Evolutionary conservation across 2,329 filamentous ascomycete species (phyloP).

Genomic region (Cladosporium sp.): DNA sequence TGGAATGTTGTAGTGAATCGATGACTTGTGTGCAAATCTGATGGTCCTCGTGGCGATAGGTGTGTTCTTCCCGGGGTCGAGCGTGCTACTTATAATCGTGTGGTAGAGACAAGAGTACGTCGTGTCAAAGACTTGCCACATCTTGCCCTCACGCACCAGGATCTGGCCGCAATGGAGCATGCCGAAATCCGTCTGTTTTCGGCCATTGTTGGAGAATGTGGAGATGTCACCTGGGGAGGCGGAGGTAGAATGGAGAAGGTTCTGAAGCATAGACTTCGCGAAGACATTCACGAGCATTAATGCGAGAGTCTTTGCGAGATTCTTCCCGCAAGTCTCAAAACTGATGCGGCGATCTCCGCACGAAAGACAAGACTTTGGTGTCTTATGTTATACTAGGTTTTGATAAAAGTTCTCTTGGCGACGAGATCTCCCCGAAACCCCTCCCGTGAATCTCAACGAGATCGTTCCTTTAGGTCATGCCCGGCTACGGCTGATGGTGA

Average conservation of each 20-base stretch:
- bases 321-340: constrained; percentile 5
- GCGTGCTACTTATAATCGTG: background rate
- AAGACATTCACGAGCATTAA: background rate
- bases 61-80: background rate
- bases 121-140: background rate
- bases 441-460: constrained; percentile 3
- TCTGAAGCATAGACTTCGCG: background rate
- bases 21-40: background rate
- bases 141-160: background rate
- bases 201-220: constrained; percentile 1
- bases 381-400: background rate
- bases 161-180: background rate
- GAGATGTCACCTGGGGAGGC: constrained; percentile 6
- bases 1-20: background rate
- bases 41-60: background rate
- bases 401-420: background rate
- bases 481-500: no score
- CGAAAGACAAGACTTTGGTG: no score
- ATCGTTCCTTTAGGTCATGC: background rate
- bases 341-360: no score
- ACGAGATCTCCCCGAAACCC: background rate
- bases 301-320: background rate
- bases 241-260: background rate
- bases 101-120: background rate
- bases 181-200: background rate